These are phyloP conservation scores for Tremella fuciformis DNA, from an alignment of 768 basidiomycete species.

Conservation along the genomic window DNA sequence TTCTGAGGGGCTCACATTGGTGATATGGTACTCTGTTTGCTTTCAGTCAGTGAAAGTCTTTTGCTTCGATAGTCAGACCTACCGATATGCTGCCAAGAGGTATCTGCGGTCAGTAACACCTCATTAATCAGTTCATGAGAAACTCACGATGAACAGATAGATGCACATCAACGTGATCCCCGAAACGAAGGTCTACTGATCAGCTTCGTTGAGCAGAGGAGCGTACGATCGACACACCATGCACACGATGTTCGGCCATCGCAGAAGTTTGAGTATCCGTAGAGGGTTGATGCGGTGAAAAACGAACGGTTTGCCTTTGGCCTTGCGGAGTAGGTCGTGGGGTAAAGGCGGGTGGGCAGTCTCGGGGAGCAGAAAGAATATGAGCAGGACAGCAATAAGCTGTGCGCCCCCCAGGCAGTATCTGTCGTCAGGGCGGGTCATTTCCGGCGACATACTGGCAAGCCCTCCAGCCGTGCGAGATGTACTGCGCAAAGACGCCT, in stretches of 20 bases:
- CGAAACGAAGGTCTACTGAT: slow-evolving; percentile 35
- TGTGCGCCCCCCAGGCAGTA: slow-evolving; percentile 39
- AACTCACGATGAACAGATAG: slow-evolving; percentile 40
- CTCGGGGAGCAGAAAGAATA: slow-evolving; percentile 46
- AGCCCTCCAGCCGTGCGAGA: slow-evolving; percentile 8
- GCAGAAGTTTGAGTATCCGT: slow-evolving; percentile 35
- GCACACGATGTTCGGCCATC: slow-evolving; percentile 43
- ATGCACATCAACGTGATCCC: slow-evolving; percentile 38
- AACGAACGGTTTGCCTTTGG: slow-evolving; percentile 44
- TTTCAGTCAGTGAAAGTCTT: slow-evolving; percentile 8
- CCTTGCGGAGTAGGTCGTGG: slow-evolving; percentile 27
- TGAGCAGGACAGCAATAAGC: slow-evolving; percentile 29
- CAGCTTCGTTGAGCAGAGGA: slow-evolving; percentile 5
- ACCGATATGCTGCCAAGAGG: no score
- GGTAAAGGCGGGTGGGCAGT: slow-evolving; percentile 48
- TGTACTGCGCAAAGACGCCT: slow-evolving; percentile 46
- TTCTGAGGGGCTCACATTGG: no score
- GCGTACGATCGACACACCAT: slow-evolving; percentile 29
- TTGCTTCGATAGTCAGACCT: no score
- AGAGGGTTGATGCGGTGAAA: slow-evolving; percentile 48
- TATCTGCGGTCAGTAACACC: no score
- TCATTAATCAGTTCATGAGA: neutral
- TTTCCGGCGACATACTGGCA: neutral
- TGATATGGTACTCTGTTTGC: slow-evolving; percentile 48
- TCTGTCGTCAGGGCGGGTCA: slow-evolving; percentile 14